These are phyloP conservation scores for Phytopythium delawarense DNA, from an alignment of 352 stramenopile species.

Conservation along the genomic window DNA sequence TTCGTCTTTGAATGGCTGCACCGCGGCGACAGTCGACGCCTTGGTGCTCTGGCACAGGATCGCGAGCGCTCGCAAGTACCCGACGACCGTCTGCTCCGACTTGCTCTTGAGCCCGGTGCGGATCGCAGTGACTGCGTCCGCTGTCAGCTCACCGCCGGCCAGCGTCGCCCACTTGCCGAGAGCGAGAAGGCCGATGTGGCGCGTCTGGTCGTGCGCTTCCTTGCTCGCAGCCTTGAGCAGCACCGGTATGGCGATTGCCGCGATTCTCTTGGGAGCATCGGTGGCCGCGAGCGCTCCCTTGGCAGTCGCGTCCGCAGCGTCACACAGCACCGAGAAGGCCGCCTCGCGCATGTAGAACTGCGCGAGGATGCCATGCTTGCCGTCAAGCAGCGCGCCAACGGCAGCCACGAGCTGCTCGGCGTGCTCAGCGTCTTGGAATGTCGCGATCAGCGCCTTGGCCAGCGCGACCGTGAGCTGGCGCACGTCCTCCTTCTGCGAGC, in stretches of 20 bases:
- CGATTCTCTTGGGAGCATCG: constrained; percentile 35
- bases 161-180: constrained; percentile 75
- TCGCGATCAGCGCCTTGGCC: constrained; percentile 38
- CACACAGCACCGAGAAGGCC: constrained; percentile 55
- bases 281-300: constrained; percentile 24
- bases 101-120: constrained; percentile 70
- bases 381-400: constrained; percentile 61
- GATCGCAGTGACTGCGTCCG: constrained; percentile 32
- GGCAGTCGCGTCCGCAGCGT: constrained; percentile 38
- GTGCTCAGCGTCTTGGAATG: constrained; percentile 46
- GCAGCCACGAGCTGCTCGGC: constrained; percentile 52
- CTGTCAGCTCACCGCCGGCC: constrained; percentile 42
- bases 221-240: constrained; percentile 76
- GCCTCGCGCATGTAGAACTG: constrained; percentile 87
- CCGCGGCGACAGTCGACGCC: constrained; percentile 18
- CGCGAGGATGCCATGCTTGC: constrained; percentile 80
- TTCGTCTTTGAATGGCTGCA: constrained; percentile 38
- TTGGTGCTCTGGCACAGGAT: constrained; percentile 37
- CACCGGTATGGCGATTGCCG: constrained; percentile 33
- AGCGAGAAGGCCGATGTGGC: constrained; percentile 60
- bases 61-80: constrained; percentile 54
- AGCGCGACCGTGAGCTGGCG: constrained; percentile 47
- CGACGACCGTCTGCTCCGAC: constrained; percentile 57
- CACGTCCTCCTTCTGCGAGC: constrained; percentile 80
- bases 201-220: constrained; percentile 81